A percentile compares a stretch with the other conserved stretches of the same genome.
Conservation (phyloP, 2,329 filamentous ascomycete species). For the Cladophialophora yegresii region DNA sequence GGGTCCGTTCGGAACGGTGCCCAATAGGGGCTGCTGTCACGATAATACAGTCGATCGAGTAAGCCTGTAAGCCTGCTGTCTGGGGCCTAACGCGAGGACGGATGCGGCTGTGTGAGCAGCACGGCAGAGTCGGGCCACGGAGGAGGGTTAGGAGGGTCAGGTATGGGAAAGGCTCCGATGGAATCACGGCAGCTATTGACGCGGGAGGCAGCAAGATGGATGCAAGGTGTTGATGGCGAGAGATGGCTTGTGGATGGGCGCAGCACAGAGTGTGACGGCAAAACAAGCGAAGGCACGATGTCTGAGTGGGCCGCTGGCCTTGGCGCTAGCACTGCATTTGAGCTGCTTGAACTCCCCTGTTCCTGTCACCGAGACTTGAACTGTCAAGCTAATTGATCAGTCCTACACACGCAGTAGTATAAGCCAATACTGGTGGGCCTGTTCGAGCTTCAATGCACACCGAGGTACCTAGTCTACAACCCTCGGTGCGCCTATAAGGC, state of each 20-base stretch:
- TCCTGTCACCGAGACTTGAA: background rate
- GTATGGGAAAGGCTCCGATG: slow-evolving; percentile 17
- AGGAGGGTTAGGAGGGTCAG: slow-evolving; percentile 5
- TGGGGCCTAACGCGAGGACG: slow-evolving; percentile 8
- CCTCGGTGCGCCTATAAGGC: background rate
- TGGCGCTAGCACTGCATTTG: slow-evolving; percentile 23
- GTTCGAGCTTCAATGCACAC: background rate
- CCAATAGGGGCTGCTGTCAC: slow-evolving; percentile 17
- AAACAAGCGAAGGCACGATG: slow-evolving; percentile 21
- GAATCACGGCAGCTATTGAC: slow-evolving; percentile 14
- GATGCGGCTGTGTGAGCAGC: slow-evolving; percentile 4
- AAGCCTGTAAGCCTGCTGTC: slow-evolving; percentile 18
- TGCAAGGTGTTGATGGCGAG: slow-evolving; percentile 18
- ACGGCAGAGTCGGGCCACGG: slow-evolving; percentile 10
- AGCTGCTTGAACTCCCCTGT: slow-evolving; percentile 1
- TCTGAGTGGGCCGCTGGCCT: slow-evolving; percentile 25
- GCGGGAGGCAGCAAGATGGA: slow-evolving; percentile 13
- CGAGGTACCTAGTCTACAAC: background rate
- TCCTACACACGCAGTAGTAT: too few relatives aligned
- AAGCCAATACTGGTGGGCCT: too few relatives aligned
- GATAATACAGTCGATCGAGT: slow-evolving; percentile 25
- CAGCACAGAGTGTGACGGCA: slow-evolving; percentile 22
- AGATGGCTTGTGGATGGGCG: slow-evolving; percentile 13
- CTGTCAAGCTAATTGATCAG: too few relatives aligned
- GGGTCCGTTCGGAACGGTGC: slow-evolving; percentile 17